Evolutionary conservation across 1,284 basidiomycete species (phyloP).

Genomic region (Somion occarium): DNA sequence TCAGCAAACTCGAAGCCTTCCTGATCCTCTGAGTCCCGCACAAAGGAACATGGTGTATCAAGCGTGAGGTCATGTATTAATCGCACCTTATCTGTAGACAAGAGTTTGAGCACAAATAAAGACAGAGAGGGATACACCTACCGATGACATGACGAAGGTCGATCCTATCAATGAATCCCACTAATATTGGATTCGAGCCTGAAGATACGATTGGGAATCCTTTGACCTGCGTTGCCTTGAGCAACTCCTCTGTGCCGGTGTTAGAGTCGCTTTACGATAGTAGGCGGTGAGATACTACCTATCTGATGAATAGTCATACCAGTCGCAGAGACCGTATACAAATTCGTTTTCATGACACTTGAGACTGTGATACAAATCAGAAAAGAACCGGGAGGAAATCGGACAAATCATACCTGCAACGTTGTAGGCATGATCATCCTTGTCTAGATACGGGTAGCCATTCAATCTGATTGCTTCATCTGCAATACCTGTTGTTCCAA

Average conservation of each 20-base stretch:
- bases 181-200: constrained; percentile 54
- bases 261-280: constrained; percentile 2
- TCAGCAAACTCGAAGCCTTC: constrained; percentile 24
- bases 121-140: constrained; percentile 26
- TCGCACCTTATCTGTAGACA: constrained; percentile 60
- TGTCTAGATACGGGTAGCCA: constrained; percentile 94
- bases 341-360: constrained; percentile 81
- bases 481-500: constrained; percentile 91
- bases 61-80: constrained; percentile 55
- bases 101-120: not conserved
- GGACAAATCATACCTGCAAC: constrained; percentile 63
- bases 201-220: constrained; percentile 86
- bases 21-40: constrained; percentile 37
- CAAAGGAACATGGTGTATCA: constrained; percentile 73
- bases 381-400: constrained; percentile 1
- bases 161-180: constrained; percentile 87
- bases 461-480: constrained; percentile 98
- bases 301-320: constrained; percentile 79
- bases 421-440: constrained; percentile 89
- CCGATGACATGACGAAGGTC: constrained; percentile 87
- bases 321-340: constrained; percentile 68
- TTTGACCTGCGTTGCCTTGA: constrained; percentile 73
- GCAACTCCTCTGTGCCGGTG: constrained; percentile 50
- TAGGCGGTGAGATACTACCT: constrained; percentile 44
- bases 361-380: constrained; percentile 53